phyloP scores from a whole-genome alignment of 2,329 filamentous ascomycete genomes.

The Dothistroma septosporum region DNA sequence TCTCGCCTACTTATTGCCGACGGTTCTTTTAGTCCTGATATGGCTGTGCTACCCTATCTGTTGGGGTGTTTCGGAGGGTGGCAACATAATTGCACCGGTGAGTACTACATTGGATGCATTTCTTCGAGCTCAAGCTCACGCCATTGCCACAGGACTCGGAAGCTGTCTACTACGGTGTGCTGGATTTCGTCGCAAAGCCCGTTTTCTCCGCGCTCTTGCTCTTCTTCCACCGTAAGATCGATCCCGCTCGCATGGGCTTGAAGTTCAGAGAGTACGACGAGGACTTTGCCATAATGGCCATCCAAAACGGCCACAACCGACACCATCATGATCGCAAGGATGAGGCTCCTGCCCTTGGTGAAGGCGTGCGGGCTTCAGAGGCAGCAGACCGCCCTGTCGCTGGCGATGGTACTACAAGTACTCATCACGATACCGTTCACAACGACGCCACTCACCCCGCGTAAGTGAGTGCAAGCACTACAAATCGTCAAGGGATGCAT shows the following conservation, averaged over 20 bases:
- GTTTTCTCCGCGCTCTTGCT: constrained; percentile 55
- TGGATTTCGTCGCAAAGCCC: constrained; percentile 60
- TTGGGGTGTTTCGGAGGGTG: constrained; percentile 58
- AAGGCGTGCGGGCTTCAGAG: constrained; percentile 4
- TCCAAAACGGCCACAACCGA: not conserved
- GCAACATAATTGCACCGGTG: constrained; percentile 55
- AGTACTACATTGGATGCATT: not conserved
- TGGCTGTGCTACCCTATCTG: constrained; percentile 60
- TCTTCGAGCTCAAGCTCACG: not conserved
- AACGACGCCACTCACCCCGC: not conserved
- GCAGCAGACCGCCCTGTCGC: not conserved
- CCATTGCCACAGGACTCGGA: constrained; percentile 49
- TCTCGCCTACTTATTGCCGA: constrained; percentile 49
- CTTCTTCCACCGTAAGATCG: constrained; percentile 56
- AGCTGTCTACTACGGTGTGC: constrained; percentile 60
- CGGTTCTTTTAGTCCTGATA: constrained; percentile 50
- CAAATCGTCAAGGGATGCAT: not conserved
- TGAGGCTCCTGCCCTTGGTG: not conserved
- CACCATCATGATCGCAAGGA: not conserved
- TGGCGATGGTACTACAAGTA: not conserved
- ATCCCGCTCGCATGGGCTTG: constrained; percentile 54
- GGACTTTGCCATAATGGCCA: constrained; percentile 8
- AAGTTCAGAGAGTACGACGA: constrained; percentile 36
- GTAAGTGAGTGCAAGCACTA: not conserved
- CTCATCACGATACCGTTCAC: not conserved